Evolutionary conservation across 192 early-diverging fungal species (phyloP).

Genomic region (Coemansia sp.): DNA sequence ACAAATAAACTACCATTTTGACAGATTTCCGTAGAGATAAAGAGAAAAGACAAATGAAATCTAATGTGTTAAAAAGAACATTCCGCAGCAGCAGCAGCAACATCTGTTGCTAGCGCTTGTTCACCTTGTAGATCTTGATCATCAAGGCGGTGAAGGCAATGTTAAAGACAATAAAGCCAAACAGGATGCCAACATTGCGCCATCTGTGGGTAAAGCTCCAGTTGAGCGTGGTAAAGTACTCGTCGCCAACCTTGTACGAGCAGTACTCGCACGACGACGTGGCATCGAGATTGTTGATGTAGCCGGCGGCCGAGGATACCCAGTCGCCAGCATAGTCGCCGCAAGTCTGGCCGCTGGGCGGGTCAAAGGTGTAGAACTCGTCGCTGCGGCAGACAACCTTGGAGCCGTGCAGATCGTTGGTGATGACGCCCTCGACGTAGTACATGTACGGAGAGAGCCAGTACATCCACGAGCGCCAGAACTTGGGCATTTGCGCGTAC

Average conservation of each 20-base stretch:
- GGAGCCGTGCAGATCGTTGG: too few relatives aligned
- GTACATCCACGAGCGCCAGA: too few relatives aligned
- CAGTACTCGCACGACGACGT: constrained; percentile 59
- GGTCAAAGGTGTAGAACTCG: too few relatives aligned
- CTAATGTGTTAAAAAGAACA: too few relatives aligned
- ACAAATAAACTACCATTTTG: too few relatives aligned
- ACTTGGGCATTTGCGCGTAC: too few relatives aligned
- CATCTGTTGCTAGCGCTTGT: constrained; percentile 28
- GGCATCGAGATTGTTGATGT: constrained; percentile 46
- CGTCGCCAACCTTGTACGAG: constrained; percentile 48
- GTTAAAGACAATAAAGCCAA: constrained; percentile 62
- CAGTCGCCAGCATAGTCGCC: constrained; percentile 53
- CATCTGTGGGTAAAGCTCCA: constrained; percentile 63
- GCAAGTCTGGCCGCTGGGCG: constrained; percentile 43
- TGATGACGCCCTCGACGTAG: too few relatives aligned
- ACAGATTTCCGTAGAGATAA: too few relatives aligned
- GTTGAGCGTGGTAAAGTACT: constrained; percentile 42
- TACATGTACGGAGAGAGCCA: too few relatives aligned
- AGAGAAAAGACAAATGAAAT: too few relatives aligned
- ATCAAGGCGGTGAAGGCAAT: constrained; percentile 16
- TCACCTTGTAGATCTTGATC: constrained; percentile 45
- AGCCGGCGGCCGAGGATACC: constrained; percentile 41
- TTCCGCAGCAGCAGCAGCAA: too few relatives aligned
- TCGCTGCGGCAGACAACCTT: too few relatives aligned
- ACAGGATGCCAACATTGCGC: constrained; percentile 67